Evolutionary conservation across 768 basidiomycete species (phyloP).

Genomic region (Suillus americanus): DNA sequence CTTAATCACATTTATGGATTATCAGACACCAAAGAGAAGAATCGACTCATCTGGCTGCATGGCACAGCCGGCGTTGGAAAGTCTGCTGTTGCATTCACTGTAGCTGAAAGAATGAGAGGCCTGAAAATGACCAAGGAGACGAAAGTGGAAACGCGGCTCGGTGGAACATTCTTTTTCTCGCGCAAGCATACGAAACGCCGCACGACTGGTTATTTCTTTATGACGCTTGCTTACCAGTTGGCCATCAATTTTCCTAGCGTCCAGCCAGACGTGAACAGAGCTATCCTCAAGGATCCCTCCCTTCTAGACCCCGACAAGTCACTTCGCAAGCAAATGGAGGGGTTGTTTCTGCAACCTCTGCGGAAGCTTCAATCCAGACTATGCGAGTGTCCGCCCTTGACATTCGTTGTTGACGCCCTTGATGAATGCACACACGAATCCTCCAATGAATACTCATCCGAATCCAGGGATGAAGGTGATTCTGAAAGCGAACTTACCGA

Average conservation of each 20-base stretch:
- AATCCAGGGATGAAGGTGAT: not conserved
- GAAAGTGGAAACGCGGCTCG: not conserved
- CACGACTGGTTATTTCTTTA: not conserved
- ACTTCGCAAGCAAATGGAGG: not conserved
- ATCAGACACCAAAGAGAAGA: not conserved
- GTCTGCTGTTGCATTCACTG: not conserved
- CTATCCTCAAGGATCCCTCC: not conserved
- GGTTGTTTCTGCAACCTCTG: not conserved
- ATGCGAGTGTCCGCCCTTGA: not conserved
- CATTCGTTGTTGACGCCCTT: not conserved
- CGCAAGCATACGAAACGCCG: not conserved
- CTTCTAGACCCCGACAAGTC: not conserved
- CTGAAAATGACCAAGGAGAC: not conserved
- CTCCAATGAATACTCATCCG: not conserved
- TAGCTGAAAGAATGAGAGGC: not conserved
- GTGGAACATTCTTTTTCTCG: not conserved
- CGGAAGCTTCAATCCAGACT: not conserved
- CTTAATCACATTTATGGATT: not conserved
- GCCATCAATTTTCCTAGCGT: not conserved
- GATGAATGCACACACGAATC: not conserved
- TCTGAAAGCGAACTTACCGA: not conserved
- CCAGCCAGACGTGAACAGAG: not conserved
- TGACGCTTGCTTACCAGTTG: not conserved
- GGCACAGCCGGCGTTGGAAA: not conserved
- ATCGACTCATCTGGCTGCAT: not conserved